These are phyloP conservation scores for Dendrobium chrysotoxum DNA, from an alignment of 106 monocot genomes.

Conservation along the genomic window DNA sequence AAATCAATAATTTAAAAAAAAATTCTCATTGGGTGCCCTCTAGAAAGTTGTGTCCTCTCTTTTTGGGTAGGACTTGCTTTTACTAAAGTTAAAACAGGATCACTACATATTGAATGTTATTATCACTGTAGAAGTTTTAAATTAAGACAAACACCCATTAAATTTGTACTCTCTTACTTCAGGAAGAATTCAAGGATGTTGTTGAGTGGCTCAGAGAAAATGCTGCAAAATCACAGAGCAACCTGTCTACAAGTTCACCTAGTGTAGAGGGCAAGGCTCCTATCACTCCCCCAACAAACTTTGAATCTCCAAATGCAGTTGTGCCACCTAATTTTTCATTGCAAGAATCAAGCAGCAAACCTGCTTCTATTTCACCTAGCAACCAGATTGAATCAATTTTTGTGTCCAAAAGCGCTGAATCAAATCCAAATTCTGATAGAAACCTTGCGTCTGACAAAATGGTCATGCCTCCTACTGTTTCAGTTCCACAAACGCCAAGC, in stretches of 20 bases:
- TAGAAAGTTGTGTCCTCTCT: background rate
- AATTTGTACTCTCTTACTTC: slow-evolving; percentile 12
- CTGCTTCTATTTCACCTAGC: slow-evolving; percentile 1
- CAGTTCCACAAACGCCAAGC: background rate
- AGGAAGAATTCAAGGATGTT: slow-evolving; percentile 95
- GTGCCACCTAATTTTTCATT: background rate
- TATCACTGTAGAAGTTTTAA: background rate
- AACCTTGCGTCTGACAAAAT: background rate
- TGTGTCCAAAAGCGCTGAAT: background rate
- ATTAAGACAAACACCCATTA: background rate
- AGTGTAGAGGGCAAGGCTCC: slow-evolving; percentile 19
- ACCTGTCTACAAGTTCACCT: slow-evolving; percentile 8
- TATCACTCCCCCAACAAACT: background rate
- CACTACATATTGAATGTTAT: background rate
- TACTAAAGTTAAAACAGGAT: background rate
- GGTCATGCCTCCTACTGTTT: background rate
- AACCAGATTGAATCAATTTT: background rate
- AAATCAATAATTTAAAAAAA: background rate
- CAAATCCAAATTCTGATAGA: background rate
- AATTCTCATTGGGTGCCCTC: background rate
- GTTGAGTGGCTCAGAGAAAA: slow-evolving; percentile 80
- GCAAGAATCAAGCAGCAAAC: background rate
- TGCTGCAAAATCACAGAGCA: slow-evolving; percentile 29
- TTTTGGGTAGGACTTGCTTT: background rate
- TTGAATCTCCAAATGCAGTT: background rate